Evolutionary conservation across 768 basidiomycete genomes (phyloP).

Genomic region (Amanita molliuscula): DNA sequence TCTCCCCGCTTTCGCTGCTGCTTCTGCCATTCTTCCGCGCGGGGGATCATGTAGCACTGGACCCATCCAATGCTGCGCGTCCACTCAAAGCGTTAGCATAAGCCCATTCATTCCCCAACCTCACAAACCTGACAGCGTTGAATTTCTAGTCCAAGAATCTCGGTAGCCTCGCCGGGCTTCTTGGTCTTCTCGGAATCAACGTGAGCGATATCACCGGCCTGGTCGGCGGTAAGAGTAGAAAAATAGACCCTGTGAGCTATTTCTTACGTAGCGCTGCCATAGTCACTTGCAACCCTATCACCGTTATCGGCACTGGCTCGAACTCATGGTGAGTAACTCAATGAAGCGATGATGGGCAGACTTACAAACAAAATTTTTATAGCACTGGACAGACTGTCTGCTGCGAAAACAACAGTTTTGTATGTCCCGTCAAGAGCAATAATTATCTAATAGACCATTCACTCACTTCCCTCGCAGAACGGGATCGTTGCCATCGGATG

Average conservation of each 20-base stretch:
- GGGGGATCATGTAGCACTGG: background rate
- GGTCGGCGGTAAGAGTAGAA: background rate
- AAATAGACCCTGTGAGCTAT: background rate
- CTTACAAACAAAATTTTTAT: background rate
- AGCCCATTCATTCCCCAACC: background rate
- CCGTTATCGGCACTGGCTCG: background rate
- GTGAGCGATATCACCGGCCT: background rate
- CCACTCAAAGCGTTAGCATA: background rate
- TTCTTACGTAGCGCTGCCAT: background rate
- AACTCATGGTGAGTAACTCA: background rate
- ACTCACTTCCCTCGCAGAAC: background rate
- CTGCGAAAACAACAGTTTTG: background rate
- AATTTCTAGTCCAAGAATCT: background rate
- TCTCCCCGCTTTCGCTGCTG: slow-evolving; percentile 1
- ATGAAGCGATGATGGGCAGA: background rate
- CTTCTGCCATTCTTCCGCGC: background rate
- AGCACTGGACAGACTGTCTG: background rate
- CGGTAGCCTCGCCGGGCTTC: background rate
- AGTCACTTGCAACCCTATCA: background rate
- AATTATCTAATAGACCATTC: background rate
- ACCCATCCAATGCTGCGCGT: background rate
- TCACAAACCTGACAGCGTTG: background rate
- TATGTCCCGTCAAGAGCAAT: background rate
- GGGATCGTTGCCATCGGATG: background rate
- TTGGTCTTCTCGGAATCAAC: background rate